These are phyloP conservation scores for Amauroascus niger DNA, from an alignment of 2,329 filamentous ascomycete genomes.

Conservation along the genomic window DNA sequence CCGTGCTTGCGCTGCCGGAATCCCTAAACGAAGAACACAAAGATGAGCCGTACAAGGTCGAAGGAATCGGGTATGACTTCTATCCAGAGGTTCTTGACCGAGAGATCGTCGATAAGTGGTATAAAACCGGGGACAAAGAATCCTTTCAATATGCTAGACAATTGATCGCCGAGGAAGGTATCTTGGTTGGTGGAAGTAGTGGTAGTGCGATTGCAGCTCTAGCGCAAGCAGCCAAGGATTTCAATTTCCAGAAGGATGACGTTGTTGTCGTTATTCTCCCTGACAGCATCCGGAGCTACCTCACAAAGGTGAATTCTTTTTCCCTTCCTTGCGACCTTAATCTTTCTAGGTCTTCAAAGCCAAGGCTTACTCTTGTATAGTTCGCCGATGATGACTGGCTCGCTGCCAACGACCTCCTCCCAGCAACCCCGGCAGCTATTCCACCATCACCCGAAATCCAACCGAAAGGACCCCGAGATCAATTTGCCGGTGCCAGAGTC, in stretches of 20 bases:
- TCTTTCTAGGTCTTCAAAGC: not conserved
- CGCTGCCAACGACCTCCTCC: constrained; percentile 84
- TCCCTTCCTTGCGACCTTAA: not conserved
- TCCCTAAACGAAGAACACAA: constrained; percentile 66
- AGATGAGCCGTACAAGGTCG: constrained; percentile 90
- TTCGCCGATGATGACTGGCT: constrained; percentile 99
- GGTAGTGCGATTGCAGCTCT: constrained; percentile 82
- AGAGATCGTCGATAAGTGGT: constrained; percentile 78
- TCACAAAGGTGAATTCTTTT: constrained; percentile 57
- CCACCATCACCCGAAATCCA: constrained; percentile 25
- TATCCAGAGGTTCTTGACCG: constrained; percentile 87
- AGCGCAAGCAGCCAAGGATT: constrained; percentile 65
- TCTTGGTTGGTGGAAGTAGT: constrained; percentile 86
- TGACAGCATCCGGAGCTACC: constrained; percentile 93
- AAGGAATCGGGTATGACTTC: constrained; percentile 98
- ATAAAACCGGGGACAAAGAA: constrained; percentile 91
- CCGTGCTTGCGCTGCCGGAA: constrained; percentile 76
- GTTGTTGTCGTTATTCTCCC: constrained; percentile 84
- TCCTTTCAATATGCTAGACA: constrained; percentile 84
- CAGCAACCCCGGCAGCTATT: constrained; percentile 42
- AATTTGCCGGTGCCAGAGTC: constrained; percentile 70
- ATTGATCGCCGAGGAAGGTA: constrained; percentile 85
- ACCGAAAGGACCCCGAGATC: constrained; percentile 46
- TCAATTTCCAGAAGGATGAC: constrained; percentile 69
- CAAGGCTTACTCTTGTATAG: constrained; percentile 25